phyloP scores from a whole-genome alignment of 1,284 basidiomycete species.

The Sphaerobolus stellatus region DNA sequence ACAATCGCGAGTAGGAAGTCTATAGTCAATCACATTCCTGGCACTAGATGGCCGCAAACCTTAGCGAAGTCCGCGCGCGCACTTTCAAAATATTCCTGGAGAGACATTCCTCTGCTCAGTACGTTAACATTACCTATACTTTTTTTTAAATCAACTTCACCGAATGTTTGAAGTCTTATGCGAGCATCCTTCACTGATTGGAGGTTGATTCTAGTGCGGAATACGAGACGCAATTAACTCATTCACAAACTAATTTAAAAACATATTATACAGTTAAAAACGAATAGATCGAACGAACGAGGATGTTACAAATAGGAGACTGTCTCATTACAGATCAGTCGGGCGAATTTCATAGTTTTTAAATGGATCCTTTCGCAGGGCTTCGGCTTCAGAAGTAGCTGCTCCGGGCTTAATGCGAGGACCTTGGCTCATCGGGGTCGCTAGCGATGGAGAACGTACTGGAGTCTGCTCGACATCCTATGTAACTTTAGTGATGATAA shows the following conservation, averaged over 20 bases:
- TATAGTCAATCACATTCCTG: no score
- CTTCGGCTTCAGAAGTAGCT: constrained; percentile 64
- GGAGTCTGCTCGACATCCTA: constrained; percentile 25
- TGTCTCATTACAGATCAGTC: background rate
- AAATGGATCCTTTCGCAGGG: constrained; percentile 70
- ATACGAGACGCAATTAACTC: background rate
- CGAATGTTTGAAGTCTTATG: background rate
- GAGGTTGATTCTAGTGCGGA: background rate
- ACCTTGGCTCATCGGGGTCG: constrained; percentile 57
- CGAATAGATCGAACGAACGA: background rate
- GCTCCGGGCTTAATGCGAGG: constrained; percentile 42
- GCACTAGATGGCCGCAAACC: no score
- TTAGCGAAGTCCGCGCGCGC: no score
- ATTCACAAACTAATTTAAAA: background rate
- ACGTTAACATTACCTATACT: no score
- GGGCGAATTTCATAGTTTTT: constrained; percentile 57
- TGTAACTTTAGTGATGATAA: constrained; percentile 16
- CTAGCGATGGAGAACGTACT: constrained; percentile 31
- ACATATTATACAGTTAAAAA: background rate
- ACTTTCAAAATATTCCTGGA: no score
- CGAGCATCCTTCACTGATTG: background rate
- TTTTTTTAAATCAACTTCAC: background rate
- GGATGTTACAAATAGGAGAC: background rate
- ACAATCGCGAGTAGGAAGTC: no score
- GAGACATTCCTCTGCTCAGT: no score